A percentile compares a stretch with the other conserved stretches of the same genome.
Evolutionary conservation across 768 basidiomycete species (phyloP).

Genomic region (Albatrellus ellisii): DNA sequence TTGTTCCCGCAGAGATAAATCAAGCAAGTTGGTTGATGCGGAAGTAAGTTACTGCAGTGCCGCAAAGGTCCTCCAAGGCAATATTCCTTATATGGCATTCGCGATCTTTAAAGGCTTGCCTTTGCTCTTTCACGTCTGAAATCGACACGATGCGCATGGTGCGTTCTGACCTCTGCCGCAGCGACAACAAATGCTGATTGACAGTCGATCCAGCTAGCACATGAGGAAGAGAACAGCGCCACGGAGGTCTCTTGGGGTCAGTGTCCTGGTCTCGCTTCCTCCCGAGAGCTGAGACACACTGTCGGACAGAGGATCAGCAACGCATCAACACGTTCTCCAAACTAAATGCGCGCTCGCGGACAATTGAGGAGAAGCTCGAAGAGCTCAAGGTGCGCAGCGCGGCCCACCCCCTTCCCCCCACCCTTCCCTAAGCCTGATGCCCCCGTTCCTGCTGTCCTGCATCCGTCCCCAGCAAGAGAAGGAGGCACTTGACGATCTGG

Average conservation of each 20-base stretch:
- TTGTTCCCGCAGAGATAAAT: too few relatives aligned
- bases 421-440: neutral
- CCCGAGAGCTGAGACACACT: neutral
- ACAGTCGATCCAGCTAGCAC: slow-evolving; percentile 66
- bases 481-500: slow-evolving; percentile 84
- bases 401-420: neutral
- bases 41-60: too few relatives aligned
- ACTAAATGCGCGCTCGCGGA: slow-evolving; percentile 65
- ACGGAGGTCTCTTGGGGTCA: slow-evolving; percentile 80
- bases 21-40: too few relatives aligned
- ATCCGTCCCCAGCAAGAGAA: slow-evolving; percentile 66
- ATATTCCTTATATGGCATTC: too few relatives aligned
- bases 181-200: too few relatives aligned
- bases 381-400: slow-evolving; percentile 54
- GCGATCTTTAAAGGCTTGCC: too few relatives aligned
- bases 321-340: slow-evolving; percentile 88
- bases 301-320: slow-evolving; percentile 56
- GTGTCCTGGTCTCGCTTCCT: slow-evolving; percentile 13
- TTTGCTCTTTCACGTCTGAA: too few relatives aligned
- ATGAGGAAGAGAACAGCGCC: slow-evolving; percentile 59
- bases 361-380: slow-evolving; percentile 60
- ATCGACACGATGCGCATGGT: too few relatives aligned
- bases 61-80: too few relatives aligned
- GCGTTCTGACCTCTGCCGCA: too few relatives aligned
- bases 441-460: neutral